Evolutionary conservation across 208 protist species (phyloP), one percentile per base, ranked within the genome.

Genomic region (Leishmania turanica): DNA sequence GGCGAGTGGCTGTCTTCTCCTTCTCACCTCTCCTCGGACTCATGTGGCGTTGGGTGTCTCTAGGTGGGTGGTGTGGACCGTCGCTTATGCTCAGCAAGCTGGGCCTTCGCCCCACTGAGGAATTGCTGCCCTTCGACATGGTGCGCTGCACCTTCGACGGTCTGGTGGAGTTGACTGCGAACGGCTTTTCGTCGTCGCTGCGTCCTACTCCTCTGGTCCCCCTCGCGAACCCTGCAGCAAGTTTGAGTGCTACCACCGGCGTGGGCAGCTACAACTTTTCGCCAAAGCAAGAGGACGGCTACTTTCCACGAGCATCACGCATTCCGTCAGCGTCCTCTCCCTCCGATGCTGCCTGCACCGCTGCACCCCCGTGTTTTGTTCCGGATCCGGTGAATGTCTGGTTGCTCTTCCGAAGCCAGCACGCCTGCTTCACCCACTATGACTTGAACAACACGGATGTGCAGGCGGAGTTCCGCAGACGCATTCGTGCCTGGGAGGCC

Each of bases 1-100:
- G 27, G 69, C 40, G 27, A 17, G 7, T n/a, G 34, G 19, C 51
- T 37, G 11, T 45, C 13, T 40, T 21, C 31, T 11, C 3, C 47
- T 58, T 45, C n/a, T 37, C 70, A 37, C 34, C 75, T 70, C 75
- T 45, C 78, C 71, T 78, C 58, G 58, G 54, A 54, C 81, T 27
- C 1, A 95, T 95, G 92, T 87, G 92, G 73, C 91, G 92, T 2
- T 96, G 89, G 91, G 86, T 96, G 11, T 97, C 90, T 21, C 81
- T 97, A 4, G 95, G 95, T 47, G 92, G 93, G 15, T 97, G 95
- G 95, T 95, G 90, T 69, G 95, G 93, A 1, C 93, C 92, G 19
- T 87, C 91, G 24, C 87, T 96, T 7, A 93, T 96, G 88, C 88
- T 97, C 15, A 81, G 84, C 56, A 96, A 97, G 77, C 78, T 97